Conservation (phyloP, 768 basidiomycete species). For the Podaxis sp. region DNA sequence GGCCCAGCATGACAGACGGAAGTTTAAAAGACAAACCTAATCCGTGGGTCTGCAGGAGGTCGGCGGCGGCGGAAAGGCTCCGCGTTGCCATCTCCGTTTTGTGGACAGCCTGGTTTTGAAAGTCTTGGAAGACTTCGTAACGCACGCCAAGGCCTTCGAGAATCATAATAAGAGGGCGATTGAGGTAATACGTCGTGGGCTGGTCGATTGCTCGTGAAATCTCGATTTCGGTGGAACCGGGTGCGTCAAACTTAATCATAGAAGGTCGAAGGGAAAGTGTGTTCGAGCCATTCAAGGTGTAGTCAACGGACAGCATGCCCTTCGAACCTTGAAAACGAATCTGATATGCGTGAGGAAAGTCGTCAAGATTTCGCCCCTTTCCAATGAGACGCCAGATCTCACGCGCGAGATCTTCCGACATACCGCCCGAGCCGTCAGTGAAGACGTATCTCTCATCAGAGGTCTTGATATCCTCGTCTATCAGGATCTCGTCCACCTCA, state of each 20-base stretch:
- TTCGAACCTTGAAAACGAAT: slow-evolving; percentile 64
- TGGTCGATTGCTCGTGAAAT: slow-evolving; percentile 63
- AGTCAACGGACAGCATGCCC: slow-evolving; percentile 60
- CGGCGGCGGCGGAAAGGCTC: slow-evolving; percentile 44
- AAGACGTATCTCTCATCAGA: slow-evolving; percentile 41
- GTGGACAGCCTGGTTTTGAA: slow-evolving; percentile 51
- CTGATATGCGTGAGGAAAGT: slow-evolving; percentile 52
- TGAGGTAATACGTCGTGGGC: slow-evolving; percentile 55
- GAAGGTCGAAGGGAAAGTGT: slow-evolving; percentile 52
- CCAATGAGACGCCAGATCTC: slow-evolving; percentile 43
- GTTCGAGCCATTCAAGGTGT: slow-evolving; percentile 43
- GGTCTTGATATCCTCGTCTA: slow-evolving; percentile 32
- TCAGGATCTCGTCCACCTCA: slow-evolving; percentile 44
- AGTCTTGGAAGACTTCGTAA: slow-evolving; percentile 48
- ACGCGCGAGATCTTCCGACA: slow-evolving; percentile 52
- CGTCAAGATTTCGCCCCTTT: slow-evolving; percentile 28
- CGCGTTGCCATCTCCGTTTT: slow-evolving; percentile 40
- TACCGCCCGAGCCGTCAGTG: slow-evolving; percentile 70
- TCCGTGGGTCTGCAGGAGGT: slow-evolving; percentile 53
- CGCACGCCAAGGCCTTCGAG: slow-evolving; percentile 57
- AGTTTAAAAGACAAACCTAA: slow-evolving; percentile 57
- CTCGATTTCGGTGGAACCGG: slow-evolving; percentile 49
- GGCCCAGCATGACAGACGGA: slow-evolving; percentile 45
- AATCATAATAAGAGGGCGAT: slow-evolving; percentile 68
- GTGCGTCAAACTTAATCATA: slow-evolving; percentile 67